Percentiles rank a stretch among this genome's conserved stretches.
Conservation (phyloP, 306 rosid genomes). For the Ziziphus jujuba region DNA sequence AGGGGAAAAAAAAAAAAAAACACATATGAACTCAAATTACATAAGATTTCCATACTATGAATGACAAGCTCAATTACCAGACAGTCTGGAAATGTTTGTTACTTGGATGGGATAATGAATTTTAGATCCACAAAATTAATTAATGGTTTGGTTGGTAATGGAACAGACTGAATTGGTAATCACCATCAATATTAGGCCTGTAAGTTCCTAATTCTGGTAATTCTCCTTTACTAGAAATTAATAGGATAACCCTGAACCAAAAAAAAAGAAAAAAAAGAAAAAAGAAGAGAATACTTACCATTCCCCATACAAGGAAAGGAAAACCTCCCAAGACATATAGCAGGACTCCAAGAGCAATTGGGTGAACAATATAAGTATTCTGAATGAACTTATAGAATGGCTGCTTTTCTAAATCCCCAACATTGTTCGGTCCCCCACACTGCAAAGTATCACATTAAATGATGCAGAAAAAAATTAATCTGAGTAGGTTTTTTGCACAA, state of each 20-base stretch:
- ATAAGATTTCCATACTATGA: too few species aligned
- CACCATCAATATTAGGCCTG: too few species aligned
- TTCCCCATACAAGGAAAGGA: conserved; percentile 91
- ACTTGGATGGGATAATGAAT: too few species aligned
- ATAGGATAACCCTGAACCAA: neutral
- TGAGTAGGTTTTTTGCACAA: neutral
- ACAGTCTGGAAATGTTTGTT: too few species aligned
- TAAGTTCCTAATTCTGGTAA: too few species aligned
- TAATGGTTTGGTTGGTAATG: neutral
- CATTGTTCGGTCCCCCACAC: conserved; percentile 78
- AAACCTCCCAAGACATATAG: conserved; percentile 73
- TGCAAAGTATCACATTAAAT: conserved; percentile 25
- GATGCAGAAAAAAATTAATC: neutral
- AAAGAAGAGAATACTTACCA: conserved; percentile 47
- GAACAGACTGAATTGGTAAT: neutral
- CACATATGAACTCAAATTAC: too few species aligned
- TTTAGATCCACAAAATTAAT: neutral
- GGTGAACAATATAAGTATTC: conserved; percentile 67
- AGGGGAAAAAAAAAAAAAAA: too few species aligned
- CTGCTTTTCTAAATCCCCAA: conserved; percentile 77
- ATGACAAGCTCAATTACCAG: too few species aligned
- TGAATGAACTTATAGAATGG: conserved; percentile 63
- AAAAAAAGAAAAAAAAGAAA: neutral
- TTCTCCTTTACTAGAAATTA: too few species aligned
- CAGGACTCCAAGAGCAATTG: conserved; percentile 71